These are phyloP conservation scores for Alternaria triticina DNA, from an alignment of 2,329 filamentous ascomycete species.

Conservation along the genomic window DNA sequence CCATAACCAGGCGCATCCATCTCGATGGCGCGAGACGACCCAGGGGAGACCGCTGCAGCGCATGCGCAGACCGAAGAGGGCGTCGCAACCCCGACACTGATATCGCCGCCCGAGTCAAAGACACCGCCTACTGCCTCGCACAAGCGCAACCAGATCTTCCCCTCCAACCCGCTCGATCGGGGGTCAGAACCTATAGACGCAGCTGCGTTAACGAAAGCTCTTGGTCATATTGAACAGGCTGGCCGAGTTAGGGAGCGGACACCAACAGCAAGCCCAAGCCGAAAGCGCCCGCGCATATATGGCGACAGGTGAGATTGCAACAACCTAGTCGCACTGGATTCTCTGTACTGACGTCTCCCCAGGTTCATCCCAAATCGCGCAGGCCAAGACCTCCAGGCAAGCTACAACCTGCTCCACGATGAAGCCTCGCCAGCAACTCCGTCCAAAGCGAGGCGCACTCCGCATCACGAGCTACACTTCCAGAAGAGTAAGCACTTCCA, in stretches of 20 bases:
- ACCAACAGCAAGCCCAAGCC: conserved; percentile 69
- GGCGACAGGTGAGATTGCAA: conserved; percentile 53
- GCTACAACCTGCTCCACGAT: conserved; percentile 89
- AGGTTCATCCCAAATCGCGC: conserved; percentile 96
- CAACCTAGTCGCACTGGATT: too few species aligned
- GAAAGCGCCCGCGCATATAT: conserved; percentile 72
- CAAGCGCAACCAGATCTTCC: conserved; percentile 53
- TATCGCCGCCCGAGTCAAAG: conserved; percentile 65
- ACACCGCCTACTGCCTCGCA: conserved; percentile 64
- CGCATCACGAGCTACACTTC: conserved; percentile 90
- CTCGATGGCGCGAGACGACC: conserved; percentile 28
- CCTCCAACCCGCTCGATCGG: conserved; percentile 35
- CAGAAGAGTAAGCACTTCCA: conserved; percentile 69
- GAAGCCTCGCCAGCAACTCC: conserved; percentile 92
- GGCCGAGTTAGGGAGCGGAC: conserved; percentile 66
- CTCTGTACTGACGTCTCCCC: conserved; percentile 8
- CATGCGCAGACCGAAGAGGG: conserved; percentile 32
- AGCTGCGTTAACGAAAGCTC: conserved; percentile 64
- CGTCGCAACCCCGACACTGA: conserved; percentile 53
- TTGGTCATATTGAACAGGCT: conserved; percentile 67
- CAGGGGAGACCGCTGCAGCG: conserved; percentile 20
- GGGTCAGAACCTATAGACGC: conserved; percentile 65
- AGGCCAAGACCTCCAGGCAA: conserved; percentile 90
- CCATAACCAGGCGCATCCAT: conserved; percentile 14
- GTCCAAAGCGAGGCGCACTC: conserved; percentile 80